phyloP scores from a whole-genome alignment of 2,329 filamentous ascomycete species.

The Penicillium sp. region DNA sequence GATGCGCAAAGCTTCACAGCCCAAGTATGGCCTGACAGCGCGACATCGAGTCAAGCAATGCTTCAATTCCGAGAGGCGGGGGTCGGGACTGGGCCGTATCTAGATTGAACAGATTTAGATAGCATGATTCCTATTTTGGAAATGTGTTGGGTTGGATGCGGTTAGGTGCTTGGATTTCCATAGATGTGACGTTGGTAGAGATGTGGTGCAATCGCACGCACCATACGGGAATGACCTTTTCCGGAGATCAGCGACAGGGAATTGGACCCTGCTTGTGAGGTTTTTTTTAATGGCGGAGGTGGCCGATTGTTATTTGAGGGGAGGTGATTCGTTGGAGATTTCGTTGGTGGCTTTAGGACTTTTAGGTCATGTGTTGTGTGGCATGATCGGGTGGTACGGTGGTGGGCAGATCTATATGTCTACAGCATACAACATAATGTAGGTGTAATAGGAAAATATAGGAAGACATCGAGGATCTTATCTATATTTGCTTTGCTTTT shows the following conservation, averaged over 20 bases:
- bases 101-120: not conserved
- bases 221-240: not conserved
- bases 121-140: constrained; percentile 9
- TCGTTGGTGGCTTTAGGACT: not conserved
- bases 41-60: too few relatives aligned
- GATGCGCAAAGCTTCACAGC: too few relatives aligned
- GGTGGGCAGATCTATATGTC: constrained; percentile 5
- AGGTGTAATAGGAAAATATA: not conserved
- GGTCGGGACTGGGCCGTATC: not conserved
- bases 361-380: not conserved
- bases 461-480: not conserved
- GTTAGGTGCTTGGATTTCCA: not conserved
- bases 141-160: not conserved
- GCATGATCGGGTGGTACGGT: constrained; percentile 10
- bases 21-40: too few relatives aligned
- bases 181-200: constrained; percentile 13
- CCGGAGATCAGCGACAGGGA: not conserved
- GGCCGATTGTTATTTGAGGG: constrained; percentile 1
- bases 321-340: not conserved
- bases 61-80: too few relatives aligned
- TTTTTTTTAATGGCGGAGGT: not conserved
- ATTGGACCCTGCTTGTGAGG: not conserved
- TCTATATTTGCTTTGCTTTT: too few relatives aligned
- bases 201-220: constrained; percentile 13
- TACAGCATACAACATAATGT: too few relatives aligned